These are phyloP conservation scores for Suhomyces anneliseae DNA, from an alignment of 1,139 yeast genomes.

Conservation along the genomic window DNA sequence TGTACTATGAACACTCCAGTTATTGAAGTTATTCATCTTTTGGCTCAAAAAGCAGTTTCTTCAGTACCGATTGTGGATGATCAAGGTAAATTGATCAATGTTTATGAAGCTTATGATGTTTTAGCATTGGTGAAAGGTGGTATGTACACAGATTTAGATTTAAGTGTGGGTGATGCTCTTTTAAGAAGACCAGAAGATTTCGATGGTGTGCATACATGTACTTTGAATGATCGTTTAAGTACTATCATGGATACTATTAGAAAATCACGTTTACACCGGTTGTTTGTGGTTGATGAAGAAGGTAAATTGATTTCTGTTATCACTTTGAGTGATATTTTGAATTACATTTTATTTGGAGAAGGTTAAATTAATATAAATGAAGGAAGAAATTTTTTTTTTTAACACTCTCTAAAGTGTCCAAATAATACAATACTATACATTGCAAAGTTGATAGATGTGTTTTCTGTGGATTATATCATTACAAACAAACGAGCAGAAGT, in stretches of 20 bases:
- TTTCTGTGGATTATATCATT: too few species aligned
- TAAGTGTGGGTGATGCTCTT: constrained; percentile 94
- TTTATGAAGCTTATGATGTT: constrained; percentile 95
- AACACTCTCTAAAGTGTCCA: too few species aligned
- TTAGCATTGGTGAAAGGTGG: constrained; percentile 93
- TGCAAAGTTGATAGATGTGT: too few species aligned
- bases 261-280: constrained; percentile 85
- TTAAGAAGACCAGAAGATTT: constrained; percentile 94
- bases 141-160: constrained; percentile 82
- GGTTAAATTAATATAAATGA: constrained; percentile 23
- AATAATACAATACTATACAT: too few species aligned
- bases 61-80: constrained; percentile 93
- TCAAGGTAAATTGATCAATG: constrained; percentile 71
- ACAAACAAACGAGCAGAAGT: too few species aligned
- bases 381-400: background rate
- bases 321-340: constrained; percentile 87
- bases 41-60: constrained; percentile 78
- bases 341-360: constrained; percentile 75
- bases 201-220: constrained; percentile 97
- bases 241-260: constrained; percentile 93
- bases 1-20: constrained; percentile 93
- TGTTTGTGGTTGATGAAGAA: constrained; percentile 84
- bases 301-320: constrained; percentile 81
- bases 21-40: constrained; percentile 83
- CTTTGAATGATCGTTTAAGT: constrained; percentile 80